Base-by-base conservation (phyloP, 768 basidiomycete genomes). In the Collybia sordida region DNA sequence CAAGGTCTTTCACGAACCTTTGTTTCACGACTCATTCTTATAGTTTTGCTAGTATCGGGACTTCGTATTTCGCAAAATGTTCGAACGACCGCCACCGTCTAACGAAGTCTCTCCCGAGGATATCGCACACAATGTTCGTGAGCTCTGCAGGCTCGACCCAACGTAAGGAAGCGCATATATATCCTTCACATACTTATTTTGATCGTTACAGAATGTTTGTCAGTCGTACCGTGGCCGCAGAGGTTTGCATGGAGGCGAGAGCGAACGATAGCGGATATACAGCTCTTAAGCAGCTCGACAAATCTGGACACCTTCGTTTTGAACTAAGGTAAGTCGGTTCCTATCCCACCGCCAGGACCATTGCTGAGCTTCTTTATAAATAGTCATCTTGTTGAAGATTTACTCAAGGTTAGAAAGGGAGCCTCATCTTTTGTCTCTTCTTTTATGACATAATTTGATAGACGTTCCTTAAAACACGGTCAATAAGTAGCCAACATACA, bases 21-120 rank as follows among this genome's bases (percentile, higher is more conserved):
- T 45, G 42, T 49, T 31, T 43, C 53, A 40, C 49, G 48, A 25
- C 9, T n/a, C 15, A n/a, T 40, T 34, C 24, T 43, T 47, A 38
- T 36, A 48, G 18, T 46, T 19, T 31, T 40, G 51, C 54, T 53
- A 90, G 87, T 88, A 90, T 64, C 86, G 88, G 40, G 83, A 90
- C 61, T 91, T 90, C 58, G 83, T 91, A n/a, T 90, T 91, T 63
- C 85, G 89, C 41, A 89, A 89, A 64, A 90, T 90, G 81, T 90
- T 90, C 55, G 86, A 89, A 64, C 80, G 81, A 53, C 73, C 75
- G 15, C 57, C 75, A 1, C 57, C 63, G 19, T 68, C 77, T 18
- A 76, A 73, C 49, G 83, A 83, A 15, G 73, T 73, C 21, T 74
- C 77, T 36, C 70, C 78, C 11, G 78, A 82, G 31, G 86, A 88